These are phyloP conservation scores for Colletotrichum liriopes DNA, from an alignment of 2,329 filamentous ascomycete species.

Conservation along the genomic window DNA sequence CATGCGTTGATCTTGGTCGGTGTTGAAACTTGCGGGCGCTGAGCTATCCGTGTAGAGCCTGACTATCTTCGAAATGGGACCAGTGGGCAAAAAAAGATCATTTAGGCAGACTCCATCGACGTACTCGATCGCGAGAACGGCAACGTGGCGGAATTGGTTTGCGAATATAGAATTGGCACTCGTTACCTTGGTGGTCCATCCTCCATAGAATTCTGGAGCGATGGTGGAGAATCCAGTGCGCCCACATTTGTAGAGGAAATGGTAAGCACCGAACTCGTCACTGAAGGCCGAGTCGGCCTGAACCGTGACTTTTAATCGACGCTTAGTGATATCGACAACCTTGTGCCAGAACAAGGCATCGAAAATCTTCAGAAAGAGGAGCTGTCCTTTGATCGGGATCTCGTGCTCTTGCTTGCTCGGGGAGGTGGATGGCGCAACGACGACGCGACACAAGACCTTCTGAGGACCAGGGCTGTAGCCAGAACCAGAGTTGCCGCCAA, in stretches of 20 bases:
- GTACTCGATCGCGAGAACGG: slow-evolving; percentile 5
- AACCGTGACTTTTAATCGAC: neutral
- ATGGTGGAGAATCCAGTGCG: neutral
- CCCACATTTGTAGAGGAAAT: neutral
- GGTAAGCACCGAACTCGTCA: slow-evolving; percentile 9
- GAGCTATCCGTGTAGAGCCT: neutral
- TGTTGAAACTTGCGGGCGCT: neutral
- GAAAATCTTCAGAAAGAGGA: slow-evolving; percentile 17
- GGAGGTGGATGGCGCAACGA: neutral
- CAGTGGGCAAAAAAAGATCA: neutral
- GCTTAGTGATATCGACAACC: neutral
- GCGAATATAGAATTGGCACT: neutral
- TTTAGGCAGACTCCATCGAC: neutral
- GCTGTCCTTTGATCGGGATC: neutral
- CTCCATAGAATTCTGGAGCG: slow-evolving; percentile 14
- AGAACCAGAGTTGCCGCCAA: neutral
- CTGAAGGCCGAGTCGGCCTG: slow-evolving; percentile 9
- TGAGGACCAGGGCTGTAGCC: neutral
- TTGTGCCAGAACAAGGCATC: slow-evolving; percentile 21
- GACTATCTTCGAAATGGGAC: neutral
- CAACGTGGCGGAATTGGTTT: neutral
- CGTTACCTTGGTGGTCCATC: neutral
- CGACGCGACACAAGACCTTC: slow-evolving; percentile 22
- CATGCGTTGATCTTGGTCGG: neutral
- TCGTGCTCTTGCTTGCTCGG: neutral